A percentile compares a stretch with the other conserved stretches of the same genome.
phyloP scores from a whole-genome alignment of 2,329 filamentous ascomycete species.

The Grosmannia clavigera region DNA sequence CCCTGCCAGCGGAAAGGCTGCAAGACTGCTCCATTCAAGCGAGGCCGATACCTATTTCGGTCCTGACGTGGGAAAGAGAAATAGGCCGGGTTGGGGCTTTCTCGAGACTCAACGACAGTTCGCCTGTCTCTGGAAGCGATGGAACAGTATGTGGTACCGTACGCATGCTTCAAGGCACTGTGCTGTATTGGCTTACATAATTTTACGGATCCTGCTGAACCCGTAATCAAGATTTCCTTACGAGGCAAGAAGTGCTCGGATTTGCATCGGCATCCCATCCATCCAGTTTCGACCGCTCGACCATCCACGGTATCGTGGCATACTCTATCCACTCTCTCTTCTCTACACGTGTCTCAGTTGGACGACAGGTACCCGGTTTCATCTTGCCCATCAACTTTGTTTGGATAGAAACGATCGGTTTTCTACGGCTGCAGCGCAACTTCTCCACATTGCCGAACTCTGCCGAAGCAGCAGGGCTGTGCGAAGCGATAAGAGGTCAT shows the following conservation, averaged over 20 bases:
- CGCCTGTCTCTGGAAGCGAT: too few relatives aligned
- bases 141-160: background rate
- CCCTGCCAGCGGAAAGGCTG: background rate
- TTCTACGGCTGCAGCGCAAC: background rate
- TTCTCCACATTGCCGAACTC: conserved; percentile 12
- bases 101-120: too few relatives aligned
- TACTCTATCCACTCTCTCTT: background rate
- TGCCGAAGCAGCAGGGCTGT: conserved; percentile 1
- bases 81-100: too few relatives aligned
- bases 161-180: background rate
- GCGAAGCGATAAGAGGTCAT: conserved; percentile 18
- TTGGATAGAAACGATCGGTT: background rate
- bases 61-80: too few relatives aligned
- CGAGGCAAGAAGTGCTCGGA: conserved; percentile 6
- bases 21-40: background rate
- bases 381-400: too few relatives aligned
- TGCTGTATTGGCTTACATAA: too few relatives aligned
- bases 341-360: background rate
- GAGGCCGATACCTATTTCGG: too few relatives aligned
- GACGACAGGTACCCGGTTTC: background rate
- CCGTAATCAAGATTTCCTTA: background rate
- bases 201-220: too few relatives aligned
- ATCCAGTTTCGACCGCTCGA: background rate
- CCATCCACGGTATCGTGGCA: background rate
- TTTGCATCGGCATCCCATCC: conserved; percentile 12